Conservation (phyloP, 2,329 filamentous ascomycete species). For the Alternaria arborescens region DNA sequence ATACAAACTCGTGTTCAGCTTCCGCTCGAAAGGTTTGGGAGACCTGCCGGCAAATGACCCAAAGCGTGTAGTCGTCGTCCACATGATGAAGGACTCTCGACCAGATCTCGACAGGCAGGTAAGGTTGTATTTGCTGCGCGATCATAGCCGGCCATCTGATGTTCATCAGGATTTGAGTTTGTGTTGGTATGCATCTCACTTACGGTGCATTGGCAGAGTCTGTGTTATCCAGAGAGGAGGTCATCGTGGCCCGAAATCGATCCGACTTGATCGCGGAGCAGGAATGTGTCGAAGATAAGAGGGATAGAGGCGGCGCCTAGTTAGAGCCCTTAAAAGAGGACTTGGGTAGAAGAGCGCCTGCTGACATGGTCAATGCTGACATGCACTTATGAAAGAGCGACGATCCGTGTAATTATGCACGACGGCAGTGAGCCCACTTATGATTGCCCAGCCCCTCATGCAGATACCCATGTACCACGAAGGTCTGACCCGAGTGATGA, state of each 20-base stretch:
- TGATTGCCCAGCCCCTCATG: slow-evolving; percentile 43
- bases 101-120: slow-evolving; percentile 13
- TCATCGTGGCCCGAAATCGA: neutral
- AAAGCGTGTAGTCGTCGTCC: slow-evolving; percentile 14
- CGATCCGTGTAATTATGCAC: slow-evolving; percentile 35
- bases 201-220: neutral
- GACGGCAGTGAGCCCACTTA: slow-evolving; percentile 38
- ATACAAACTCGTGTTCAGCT: slow-evolving; percentile 8
- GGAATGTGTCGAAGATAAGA: neutral
- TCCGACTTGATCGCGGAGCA: neutral
- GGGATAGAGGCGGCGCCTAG: neutral
- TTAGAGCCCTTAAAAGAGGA: neutral
- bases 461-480: slow-evolving; percentile 43
- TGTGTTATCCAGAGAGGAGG: neutral
- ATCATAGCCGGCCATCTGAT: neutral
- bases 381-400: neutral
- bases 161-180: neutral
- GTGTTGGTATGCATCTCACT: neutral
- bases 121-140: neutral
- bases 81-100: slow-evolving; percentile 1
- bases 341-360: neutral
- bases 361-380: neutral
- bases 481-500: slow-evolving; percentile 3
- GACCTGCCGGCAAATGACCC: slow-evolving; percentile 11
- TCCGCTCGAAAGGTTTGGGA: neutral